Percentiles rank a stretch among this genome's conserved stretches.
These are phyloP conservation scores for Aureobasidium leucospermi DNA, from an alignment of 2,329 filamentous ascomycete species.

Conservation along the genomic window DNA sequence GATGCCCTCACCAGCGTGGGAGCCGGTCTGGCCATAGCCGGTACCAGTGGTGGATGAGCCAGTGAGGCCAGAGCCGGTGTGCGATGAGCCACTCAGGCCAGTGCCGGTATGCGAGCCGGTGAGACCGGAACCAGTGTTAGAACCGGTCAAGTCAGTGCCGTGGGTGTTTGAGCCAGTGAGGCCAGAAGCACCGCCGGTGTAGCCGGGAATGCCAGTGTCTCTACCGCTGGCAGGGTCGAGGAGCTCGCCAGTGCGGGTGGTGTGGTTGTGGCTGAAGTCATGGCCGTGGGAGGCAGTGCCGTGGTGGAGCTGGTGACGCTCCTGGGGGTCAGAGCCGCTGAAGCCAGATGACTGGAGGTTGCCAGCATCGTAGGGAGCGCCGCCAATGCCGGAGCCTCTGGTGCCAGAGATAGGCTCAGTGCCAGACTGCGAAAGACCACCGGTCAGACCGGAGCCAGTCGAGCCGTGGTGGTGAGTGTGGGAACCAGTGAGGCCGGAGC, in stretches of 20 bases:
- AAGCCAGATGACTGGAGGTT: not conserved
- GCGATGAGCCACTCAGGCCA: not conserved
- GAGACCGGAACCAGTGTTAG: not conserved
- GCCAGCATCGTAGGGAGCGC: conserved; percentile 9
- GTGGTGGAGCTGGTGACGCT: not conserved
- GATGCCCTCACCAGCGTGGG: not conserved
- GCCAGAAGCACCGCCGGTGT: not conserved
- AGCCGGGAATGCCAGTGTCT: conserved; percentile 11
- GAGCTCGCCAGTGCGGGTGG: conserved; percentile 5
- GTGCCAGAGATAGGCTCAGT: conserved; percentile 11
- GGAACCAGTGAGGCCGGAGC: not conserved
- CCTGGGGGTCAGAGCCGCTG: not conserved
- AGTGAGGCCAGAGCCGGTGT: not conserved
- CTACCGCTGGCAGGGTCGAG: conserved; percentile 7
- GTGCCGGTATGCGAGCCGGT: not conserved
- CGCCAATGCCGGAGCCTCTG: conserved; percentile 1
- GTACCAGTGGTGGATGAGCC: not conserved
- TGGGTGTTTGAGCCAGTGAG: not conserved
- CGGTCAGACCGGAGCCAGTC: not conserved
- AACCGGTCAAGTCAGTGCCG: not conserved
- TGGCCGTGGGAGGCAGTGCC: conserved; percentile 7
- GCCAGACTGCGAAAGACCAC: not conserved
- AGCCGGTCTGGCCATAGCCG: not conserved
- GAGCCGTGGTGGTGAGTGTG: not conserved
- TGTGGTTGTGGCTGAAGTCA: conserved; percentile 9